Evolutionary conservation across 495 filamentous ascomycete genomes (phyloP).

Genomic region (Aspergillus homomorphus): DNA sequence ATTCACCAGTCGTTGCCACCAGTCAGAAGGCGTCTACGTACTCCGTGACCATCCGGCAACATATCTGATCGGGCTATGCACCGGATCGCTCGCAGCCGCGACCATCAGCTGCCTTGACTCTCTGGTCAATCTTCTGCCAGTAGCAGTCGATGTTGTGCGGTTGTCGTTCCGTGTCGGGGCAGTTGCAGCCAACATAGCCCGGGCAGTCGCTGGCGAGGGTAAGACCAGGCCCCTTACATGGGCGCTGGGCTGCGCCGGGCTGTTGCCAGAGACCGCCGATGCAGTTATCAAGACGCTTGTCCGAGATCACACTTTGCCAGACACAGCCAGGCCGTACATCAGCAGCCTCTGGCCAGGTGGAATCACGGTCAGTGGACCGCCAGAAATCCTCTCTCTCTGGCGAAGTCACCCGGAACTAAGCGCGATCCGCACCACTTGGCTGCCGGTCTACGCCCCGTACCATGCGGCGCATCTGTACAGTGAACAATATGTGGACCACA

Average conservation of each 20-base stretch:
- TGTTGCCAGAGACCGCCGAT: no score
- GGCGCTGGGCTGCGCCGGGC: no score
- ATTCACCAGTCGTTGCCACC: no score
- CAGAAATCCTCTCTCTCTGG: constrained; percentile 54
- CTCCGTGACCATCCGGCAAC: no score
- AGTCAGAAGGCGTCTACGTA: no score
- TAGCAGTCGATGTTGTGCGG: constrained; percentile 11
- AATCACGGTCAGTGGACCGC: constrained; percentile 74
- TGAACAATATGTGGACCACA: no score
- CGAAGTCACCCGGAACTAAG: no score
- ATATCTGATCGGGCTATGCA: constrained; percentile 15
- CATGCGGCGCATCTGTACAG: constrained; percentile 68
- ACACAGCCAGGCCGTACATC: constrained; percentile 53
- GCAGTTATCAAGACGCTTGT: no score
- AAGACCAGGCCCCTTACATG: no score
- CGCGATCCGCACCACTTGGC: constrained; percentile 50
- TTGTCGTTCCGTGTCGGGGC: constrained; percentile 11
- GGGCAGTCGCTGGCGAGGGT: not conserved
- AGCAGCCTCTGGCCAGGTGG: constrained; percentile 66
- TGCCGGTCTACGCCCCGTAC: constrained; percentile 72
- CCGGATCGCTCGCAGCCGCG: constrained; percentile 11
- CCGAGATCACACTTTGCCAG: no score
- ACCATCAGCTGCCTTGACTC: constrained; percentile 10
- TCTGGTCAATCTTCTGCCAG: constrained; percentile 7
- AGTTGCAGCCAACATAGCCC: constrained; percentile 5